These are phyloP conservation scores for Gremmenia infestans DNA, from an alignment of 2,329 filamentous ascomycete species.

Conservation along the genomic window DNA sequence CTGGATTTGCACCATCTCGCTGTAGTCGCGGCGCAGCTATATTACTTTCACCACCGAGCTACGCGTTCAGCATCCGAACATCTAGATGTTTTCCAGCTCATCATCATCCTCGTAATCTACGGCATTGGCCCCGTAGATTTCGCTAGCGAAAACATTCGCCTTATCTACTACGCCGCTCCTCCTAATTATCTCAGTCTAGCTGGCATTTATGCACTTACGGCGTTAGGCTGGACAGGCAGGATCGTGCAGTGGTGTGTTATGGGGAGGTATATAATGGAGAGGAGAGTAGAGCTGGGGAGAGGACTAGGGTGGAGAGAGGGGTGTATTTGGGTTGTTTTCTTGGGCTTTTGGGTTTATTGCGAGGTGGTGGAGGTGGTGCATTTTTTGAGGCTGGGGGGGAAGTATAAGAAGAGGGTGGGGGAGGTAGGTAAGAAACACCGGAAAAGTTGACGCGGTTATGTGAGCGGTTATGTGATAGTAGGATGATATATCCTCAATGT, in stretches of 20 bases:
- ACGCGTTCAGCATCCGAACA: neutral
- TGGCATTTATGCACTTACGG: neutral
- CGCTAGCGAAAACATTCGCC: neutral
- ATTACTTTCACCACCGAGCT: neutral
- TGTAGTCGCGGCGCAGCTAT: neutral
- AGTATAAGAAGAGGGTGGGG: neutral
- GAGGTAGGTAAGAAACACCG: too few relatives aligned
- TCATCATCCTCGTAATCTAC: neutral
- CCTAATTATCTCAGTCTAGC: neutral
- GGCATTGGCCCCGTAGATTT: neutral
- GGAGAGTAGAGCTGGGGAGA: neutral
- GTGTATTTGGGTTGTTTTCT: neutral
- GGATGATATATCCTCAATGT: too few relatives aligned
- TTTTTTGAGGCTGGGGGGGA: neutral
- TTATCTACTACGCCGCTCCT: neutral
- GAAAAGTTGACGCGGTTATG: too few relatives aligned
- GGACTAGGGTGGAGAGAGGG: neutral
- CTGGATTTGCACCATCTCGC: neutral
- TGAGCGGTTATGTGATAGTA: too few relatives aligned
- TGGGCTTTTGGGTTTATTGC: neutral
- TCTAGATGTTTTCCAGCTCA: neutral
- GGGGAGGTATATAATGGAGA: neutral
- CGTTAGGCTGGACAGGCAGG: neutral
- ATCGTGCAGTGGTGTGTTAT: neutral
- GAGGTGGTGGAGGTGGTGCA: neutral